phyloP scores from a whole-genome alignment of 2,329 filamentous ascomycete species.

The Fusarium aywerte region DNA sequence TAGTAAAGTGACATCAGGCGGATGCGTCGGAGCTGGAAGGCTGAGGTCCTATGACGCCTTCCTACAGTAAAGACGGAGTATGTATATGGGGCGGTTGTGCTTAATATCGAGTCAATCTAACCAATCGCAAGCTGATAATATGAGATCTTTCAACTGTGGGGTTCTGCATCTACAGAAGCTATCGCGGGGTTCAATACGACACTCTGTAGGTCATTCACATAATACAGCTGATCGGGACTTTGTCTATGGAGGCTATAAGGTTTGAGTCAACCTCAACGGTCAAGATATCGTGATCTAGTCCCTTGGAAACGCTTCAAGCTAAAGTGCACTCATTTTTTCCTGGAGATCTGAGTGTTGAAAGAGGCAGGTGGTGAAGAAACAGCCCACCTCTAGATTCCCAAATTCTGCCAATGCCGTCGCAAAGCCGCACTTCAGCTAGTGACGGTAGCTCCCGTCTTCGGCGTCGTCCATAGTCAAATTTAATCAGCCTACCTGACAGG shows the following conservation, averaged over 20 bases:
- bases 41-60: constrained; percentile 39
- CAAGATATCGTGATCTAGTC: neutral
- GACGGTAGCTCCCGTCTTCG: constrained; percentile 25
- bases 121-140: constrained; percentile 35
- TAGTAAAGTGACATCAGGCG: constrained; percentile 40
- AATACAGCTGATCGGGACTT: constrained; percentile 19
- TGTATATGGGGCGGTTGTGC: constrained; percentile 19
- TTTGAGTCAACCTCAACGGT: neutral
- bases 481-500: constrained; percentile 7
- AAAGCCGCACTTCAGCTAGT: constrained; percentile 11
- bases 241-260: neutral
- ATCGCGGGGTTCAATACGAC: constrained; percentile 3
- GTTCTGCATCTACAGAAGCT: constrained; percentile 23
- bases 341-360: neutral
- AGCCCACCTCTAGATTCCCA: constrained; percentile 30
- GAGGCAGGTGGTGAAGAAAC: constrained; percentile 40
- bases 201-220: constrained; percentile 11
- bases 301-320: neutral
- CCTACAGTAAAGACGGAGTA: constrained; percentile 13
- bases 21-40: constrained; percentile 34
- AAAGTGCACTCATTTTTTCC: neutral
- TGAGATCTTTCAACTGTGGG: constrained; percentile 26
- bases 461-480: constrained; percentile 34
- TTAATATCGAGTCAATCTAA: constrained; percentile 13
- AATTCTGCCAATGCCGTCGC: constrained; percentile 33